Conservation (phyloP, 2,329 filamentous ascomycete species). For the Fusarium paranaense region DNA sequence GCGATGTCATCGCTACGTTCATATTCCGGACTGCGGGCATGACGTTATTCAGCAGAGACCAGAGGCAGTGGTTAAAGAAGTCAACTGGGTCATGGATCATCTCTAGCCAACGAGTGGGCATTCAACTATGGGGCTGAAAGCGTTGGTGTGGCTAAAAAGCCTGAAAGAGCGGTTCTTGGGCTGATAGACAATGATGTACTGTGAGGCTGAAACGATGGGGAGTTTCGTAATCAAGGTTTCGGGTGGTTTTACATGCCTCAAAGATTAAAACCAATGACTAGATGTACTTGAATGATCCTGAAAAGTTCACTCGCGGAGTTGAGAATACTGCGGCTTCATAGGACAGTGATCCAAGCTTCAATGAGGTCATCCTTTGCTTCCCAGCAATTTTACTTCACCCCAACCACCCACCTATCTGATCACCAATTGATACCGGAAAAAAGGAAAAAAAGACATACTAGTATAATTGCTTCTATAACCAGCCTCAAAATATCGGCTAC, state of each 20-base stretch:
- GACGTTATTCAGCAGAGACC: constrained; percentile 26
- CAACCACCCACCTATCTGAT: not conserved
- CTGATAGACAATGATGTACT: not conserved
- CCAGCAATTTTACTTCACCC: not conserved
- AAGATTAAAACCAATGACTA: not conserved
- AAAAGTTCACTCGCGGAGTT: too few species aligned
- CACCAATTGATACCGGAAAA: not conserved
- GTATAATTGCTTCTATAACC: not conserved
- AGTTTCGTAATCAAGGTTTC: not conserved
- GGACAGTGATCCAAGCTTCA: not conserved
- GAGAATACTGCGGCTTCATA: too few species aligned
- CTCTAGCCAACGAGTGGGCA: not conserved
- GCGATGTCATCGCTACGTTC: constrained; percentile 26
- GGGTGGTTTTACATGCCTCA: not conserved
- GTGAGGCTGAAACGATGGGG: not conserved
- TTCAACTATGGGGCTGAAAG: not conserved
- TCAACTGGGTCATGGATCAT: constrained; percentile 32
- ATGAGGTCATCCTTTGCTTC: not conserved
- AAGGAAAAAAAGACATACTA: not conserved
- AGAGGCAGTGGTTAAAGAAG: constrained; percentile 24
- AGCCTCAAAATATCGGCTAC: not conserved
- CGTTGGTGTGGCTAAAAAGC: not conserved
- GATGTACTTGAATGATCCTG: too few species aligned
- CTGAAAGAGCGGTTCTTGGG: not conserved
- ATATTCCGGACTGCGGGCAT: constrained; percentile 36